Evolutionary conservation across 108 stramenopile genomes (phyloP).

Genomic region (Fragilariopsis cylindrus): DNA sequence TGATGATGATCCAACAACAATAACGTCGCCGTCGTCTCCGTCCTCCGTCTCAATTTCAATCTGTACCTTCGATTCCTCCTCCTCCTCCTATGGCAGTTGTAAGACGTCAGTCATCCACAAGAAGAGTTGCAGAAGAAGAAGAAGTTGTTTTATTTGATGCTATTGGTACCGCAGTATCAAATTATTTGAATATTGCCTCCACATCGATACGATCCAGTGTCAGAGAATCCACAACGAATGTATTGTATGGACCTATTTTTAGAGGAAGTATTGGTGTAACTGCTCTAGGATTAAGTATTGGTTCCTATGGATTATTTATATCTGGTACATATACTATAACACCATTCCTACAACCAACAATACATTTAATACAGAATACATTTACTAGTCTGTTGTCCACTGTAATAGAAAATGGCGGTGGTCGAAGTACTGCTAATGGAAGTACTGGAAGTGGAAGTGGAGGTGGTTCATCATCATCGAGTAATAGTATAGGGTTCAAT

Average conservation of each 20-base stretch:
- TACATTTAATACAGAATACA: neutral
- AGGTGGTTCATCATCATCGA: neutral
- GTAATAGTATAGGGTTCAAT: neutral
- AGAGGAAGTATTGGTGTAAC: conserved; percentile 13
- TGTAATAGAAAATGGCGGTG: neutral
- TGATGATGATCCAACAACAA: conserved; percentile 9
- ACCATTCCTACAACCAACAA: neutral
- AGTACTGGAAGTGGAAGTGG: neutral
- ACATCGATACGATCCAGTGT: neutral
- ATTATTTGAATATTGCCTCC: neutral
- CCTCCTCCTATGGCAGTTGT: neutral
- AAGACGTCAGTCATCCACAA: too few species aligned
- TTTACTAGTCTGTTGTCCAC: neutral
- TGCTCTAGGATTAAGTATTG: conserved; percentile 3
- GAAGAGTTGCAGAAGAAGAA: neutral
- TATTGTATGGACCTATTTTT: neutral
- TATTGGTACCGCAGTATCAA: conserved; percentile 7
- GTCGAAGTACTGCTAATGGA: neutral
- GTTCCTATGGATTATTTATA: neutral
- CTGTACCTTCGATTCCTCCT: neutral
- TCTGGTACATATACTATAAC: neutral
- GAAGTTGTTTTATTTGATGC: conserved; percentile 16
- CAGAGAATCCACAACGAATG: neutral
- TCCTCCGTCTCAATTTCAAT: neutral
- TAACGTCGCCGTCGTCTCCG: neutral